Base-by-base conservation (phyloP, 2,329 filamentous ascomycete species). In the Pseudogymnoascus sp. region DNA sequence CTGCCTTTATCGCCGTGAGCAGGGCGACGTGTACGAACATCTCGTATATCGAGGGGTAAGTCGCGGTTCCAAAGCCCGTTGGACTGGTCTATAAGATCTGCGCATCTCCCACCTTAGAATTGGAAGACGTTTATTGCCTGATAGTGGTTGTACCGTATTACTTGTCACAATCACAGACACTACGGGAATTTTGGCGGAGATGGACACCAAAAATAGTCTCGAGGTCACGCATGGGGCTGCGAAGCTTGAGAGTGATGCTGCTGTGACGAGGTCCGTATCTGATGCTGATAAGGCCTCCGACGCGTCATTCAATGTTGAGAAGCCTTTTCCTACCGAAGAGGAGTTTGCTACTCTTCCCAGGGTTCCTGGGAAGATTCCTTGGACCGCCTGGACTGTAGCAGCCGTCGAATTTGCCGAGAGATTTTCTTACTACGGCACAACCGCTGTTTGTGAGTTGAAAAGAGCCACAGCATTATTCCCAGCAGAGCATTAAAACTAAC, bases 351-450 rank as follows among this genome's bases (percentile, higher is more conserved):
- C 83, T 0, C 79, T 88, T 21, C 81, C 77, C 54, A 83, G 84
- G 67, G 81, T 88, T 21, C 82, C 84, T 7, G 85, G 59, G 64
- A 79, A 78, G 71, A 83, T 90, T 64, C 83, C 84, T 59, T 86
- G 83, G 83, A 76, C 78, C 60, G 81, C 85, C 63, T 90, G 83
- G 75, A 87, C 84, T 31, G 83, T 90, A 63, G 86, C 85, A 44
- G 85, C 89, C 64, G 82, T 87, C 64, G 87, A 90, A 74, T 74
- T 89, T 62, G 88, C 85, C 75, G 87, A 90, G 75, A 84, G 87
- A 47, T 89, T 89, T 75, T 87, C 84, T 17, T 90, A 89, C 80
- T 90, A 90, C 68, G 87, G 87, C 60, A 86, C 84, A 4, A 82
- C 84, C 47, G 80, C 86, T 33, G 78, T 89, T 31, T 89, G 86